Evolutionary conservation across 2,329 filamentous ascomycete genomes (phyloP).

Genomic region (Mycogone perniciosa): DNA sequence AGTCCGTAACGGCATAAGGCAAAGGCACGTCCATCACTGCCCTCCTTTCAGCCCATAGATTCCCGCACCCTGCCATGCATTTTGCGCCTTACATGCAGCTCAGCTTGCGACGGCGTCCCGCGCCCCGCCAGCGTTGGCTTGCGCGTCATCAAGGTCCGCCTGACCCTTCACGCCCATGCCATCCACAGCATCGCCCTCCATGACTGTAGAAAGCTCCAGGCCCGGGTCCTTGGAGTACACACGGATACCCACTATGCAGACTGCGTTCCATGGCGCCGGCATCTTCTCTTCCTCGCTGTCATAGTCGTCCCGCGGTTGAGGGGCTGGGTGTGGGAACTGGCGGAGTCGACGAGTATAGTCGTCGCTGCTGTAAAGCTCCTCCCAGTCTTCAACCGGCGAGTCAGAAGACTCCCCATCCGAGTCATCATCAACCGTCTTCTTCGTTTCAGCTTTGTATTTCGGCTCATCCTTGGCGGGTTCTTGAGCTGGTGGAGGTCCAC

Average conservation of each 20-base stretch:
- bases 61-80: neutral
- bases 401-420: slow-evolving; percentile 50
- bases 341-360: slow-evolving; percentile 49
- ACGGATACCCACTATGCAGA: slow-evolving; percentile 54
- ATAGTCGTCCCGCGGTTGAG: slow-evolving; percentile 33
- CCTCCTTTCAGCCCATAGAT: too few species aligned
- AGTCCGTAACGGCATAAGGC: too few species aligned
- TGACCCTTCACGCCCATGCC: slow-evolving; percentile 53
- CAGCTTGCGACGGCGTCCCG: slow-evolving; percentile 13
- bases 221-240: slow-evolving; percentile 54
- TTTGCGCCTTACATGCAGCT: slow-evolving; percentile 15
- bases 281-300: slow-evolving; percentile 52
- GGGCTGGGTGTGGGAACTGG: slow-evolving; percentile 29
- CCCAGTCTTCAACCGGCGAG: slow-evolving; percentile 54
- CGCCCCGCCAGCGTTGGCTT: slow-evolving; percentile 47
- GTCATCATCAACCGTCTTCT: too few species aligned
- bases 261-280: slow-evolving; percentile 55
- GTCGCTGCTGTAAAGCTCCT: slow-evolving; percentile 52
- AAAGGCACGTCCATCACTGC: too few species aligned
- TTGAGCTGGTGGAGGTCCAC: slow-evolving; percentile 18
- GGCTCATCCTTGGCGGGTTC: slow-evolving; percentile 34
- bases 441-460: too few species aligned
- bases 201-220: slow-evolving; percentile 48
- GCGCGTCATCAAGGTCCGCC: slow-evolving; percentile 50
- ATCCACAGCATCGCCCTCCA: slow-evolving; percentile 48